These are phyloP conservation scores for Aspergillus kassunensis DNA, from an alignment of 495 filamentous ascomycete genomes.

Conservation along the genomic window DNA sequence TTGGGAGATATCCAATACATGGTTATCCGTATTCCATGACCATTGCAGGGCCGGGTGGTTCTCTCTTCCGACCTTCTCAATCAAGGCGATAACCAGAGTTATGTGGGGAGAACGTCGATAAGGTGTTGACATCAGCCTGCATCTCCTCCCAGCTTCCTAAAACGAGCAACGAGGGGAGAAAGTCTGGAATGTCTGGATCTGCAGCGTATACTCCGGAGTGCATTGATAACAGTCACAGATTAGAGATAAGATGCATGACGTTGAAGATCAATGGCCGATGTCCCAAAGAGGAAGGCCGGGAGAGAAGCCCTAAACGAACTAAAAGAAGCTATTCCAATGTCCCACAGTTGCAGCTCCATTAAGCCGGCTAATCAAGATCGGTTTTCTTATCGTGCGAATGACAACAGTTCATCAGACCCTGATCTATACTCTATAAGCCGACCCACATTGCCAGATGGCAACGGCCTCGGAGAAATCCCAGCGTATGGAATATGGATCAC, in stretches of 20 bases:
- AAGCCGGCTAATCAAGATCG: constrained; percentile 2
- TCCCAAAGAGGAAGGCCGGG: constrained; percentile 29
- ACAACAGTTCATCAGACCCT: background rate
- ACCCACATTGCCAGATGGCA: background rate
- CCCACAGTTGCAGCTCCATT: background rate
- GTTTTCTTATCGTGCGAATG: constrained; percentile 11
- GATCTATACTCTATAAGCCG: background rate
- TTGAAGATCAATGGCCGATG: background rate
- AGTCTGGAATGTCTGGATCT: background rate
- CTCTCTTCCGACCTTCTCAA: constrained; percentile 16
- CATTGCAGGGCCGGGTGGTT: too few relatives aligned
- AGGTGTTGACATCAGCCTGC: background rate
- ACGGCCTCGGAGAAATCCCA: constrained; percentile 1
- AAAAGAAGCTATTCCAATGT: background rate
- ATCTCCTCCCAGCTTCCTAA: background rate
- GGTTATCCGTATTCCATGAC: too few relatives aligned
- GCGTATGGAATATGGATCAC: background rate
- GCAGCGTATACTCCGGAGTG: too few relatives aligned
- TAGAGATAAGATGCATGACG: background rate
- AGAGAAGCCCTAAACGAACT: constrained; percentile 10
- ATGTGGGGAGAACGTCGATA: background rate
- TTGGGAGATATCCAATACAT: background rate
- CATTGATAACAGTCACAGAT: constrained; percentile 4
- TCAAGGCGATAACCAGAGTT: constrained; percentile 1
- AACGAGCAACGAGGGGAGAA: constrained; percentile 11